A percentile compares a stretch with the other conserved stretches of the same genome.
phyloP scores from a whole-genome alignment of 1,139 yeast genomes.

The Geotrichum macrosporum region DNA sequence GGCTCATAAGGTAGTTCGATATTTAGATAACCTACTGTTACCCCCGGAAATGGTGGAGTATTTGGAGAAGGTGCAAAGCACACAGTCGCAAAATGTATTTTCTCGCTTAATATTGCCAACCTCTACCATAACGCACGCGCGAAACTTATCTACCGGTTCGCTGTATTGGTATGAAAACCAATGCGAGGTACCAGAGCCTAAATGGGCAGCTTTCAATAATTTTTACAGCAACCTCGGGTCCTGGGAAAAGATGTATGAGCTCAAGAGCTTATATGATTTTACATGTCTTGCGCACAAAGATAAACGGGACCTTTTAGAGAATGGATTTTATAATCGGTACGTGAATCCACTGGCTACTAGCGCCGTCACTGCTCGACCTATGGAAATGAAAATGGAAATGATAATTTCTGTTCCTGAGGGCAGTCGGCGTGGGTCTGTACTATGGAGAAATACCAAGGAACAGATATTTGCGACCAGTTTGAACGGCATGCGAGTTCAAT shows the following conservation, averaged over 20 bases:
- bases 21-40: neutral
- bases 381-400: neutral
- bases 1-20: neutral
- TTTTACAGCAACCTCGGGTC: neutral
- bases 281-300: neutral
- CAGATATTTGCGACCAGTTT: constrained; percentile 18
- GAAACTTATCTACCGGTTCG: neutral
- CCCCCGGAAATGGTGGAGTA: neutral
- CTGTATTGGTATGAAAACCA: neutral
- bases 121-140: neutral
- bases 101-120: neutral
- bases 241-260: neutral
- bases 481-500: constrained; percentile 20
- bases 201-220: neutral
- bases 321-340: neutral
- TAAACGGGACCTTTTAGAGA: neutral
- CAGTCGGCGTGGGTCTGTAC: neutral
- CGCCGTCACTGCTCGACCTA: neutral
- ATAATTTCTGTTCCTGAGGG: constrained; percentile 5
- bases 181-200: neutral
- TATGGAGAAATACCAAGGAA: constrained; percentile 3
- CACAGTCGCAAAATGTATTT: neutral
- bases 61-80: neutral
- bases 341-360: neutral
- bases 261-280: neutral